Base-by-base conservation (phyloP, 2,329 filamentous ascomycete species). In the Aspergillus sclerotialis region DNA sequence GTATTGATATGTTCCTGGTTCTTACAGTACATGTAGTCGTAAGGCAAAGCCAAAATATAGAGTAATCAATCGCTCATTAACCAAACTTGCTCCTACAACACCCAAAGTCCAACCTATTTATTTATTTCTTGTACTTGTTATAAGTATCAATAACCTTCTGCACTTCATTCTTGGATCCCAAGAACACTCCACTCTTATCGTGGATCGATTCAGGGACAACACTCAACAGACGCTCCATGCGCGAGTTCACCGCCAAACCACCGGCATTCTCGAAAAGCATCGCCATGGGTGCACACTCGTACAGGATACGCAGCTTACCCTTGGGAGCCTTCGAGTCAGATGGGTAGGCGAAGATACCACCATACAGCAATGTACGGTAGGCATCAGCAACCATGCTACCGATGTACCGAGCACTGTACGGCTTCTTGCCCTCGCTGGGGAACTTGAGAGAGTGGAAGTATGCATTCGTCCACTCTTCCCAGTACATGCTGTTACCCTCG, bases 191-290 rank as follows among this genome's bases (percentile, higher is more conserved):
- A 13, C 88, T 89, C 57, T 81, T 78, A 68, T 98, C 92, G 64
- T 98, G 92, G 55, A 98, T 98, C 62, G 86, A 75, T 63, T 94
- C 83, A 2, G 92, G 92, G 1, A 86, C 78, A 26, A 96, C 80
- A 36, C 86, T 82, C 48, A 98, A 71, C 83, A 98, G 89, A 40
- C 90, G 78, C 48, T 78, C 69, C 88, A 94, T 95, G 37, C 84
- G 81, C 67, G 84, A 89, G 67, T 96, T 82, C 36, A 98, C 70
- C 12, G 92, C 92, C 64, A 93, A 81, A 40, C 92, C 92, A 50
- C 92, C 92, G 52, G 92, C 92, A 67, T 98, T 95, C 68, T 98
- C 92, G 63, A 98, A 96, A 5, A 98, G 78, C 82, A 96, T 84
- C 15, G 92, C 92, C 92, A 98, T 98, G 25, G 92, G 92, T 10